These are phyloP conservation scores for Eustoma russellianum DNA, from an alignment of 257 asterid species.

Conservation along the genomic window DNA sequence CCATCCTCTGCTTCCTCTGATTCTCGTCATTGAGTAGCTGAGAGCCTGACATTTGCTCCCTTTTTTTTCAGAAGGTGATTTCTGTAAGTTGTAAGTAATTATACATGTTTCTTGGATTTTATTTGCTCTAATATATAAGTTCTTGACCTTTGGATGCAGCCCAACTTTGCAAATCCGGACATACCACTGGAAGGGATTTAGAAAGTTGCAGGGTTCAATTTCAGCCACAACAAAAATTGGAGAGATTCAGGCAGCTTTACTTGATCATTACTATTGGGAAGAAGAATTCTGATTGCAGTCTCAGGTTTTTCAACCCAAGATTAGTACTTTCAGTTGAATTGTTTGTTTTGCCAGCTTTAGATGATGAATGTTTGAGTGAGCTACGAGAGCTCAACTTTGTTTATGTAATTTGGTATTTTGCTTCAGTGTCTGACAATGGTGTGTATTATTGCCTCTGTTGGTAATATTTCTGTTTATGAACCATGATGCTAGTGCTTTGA, in stretches of 20 bases:
- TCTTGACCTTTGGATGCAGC: no score
- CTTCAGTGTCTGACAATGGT: constrained; percentile 23
- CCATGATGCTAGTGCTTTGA: not conserved
- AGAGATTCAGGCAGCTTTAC: constrained; percentile 33
- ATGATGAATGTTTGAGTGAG: constrained; percentile 32
- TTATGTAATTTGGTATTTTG: constrained; percentile 18
- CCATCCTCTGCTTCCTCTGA: constrained; percentile 99
- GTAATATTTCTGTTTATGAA: constrained; percentile 16
- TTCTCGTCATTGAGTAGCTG: constrained; percentile 63
- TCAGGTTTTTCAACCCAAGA: constrained; percentile 56
- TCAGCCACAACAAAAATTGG: constrained; percentile 14
- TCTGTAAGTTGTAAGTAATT: not conserved
- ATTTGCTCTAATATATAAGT: not conserved
- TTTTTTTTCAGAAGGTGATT: constrained; percentile 19
- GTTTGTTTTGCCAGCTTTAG: constrained; percentile 16
- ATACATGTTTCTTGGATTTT: not conserved
- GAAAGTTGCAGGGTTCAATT: constrained; percentile 2
- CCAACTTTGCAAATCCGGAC: no score
- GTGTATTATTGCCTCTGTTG: constrained; percentile 14
- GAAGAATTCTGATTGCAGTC: constrained; percentile 32
- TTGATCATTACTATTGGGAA: constrained; percentile 28
- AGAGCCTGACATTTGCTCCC: constrained; percentile 9
- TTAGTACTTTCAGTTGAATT: constrained; percentile 26
- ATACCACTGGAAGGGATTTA: constrained; percentile 6
- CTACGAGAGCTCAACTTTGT: constrained; percentile 32